Base-by-base conservation (phyloP, 2,329 filamentous ascomycete species). In the Trichothecium roseum region DNA sequence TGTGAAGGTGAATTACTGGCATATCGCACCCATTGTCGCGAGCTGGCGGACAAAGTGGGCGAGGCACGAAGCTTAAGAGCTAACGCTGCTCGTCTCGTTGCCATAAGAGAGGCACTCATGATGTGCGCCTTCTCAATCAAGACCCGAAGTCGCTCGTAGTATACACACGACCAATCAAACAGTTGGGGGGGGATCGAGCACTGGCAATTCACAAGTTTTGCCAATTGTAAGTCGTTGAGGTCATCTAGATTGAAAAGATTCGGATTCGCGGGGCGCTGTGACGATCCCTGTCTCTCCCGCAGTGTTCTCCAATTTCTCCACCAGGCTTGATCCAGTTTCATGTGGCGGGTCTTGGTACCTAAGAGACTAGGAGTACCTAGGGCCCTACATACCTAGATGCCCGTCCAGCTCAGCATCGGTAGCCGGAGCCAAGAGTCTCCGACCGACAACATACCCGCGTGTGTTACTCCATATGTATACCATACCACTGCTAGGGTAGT, bases 51-150 rank as follows among this genome's bases (percentile, higher is more conserved):
- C 17, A 45, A 37, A 28, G 44, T 37, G n/a, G 39, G 48, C 28
- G 43, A 46, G 35, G 40, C 39, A 16, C 42, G 44, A 31, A 47
- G 47, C 29, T 45, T 32, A 42, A 24, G 53, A 30, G 29, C 37
- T 34, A 29, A 10, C 20, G 46, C 44, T 38, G 48, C 51, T 28
- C 49, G 48, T 28, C 54, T 44, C 28, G 58, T 46, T 22, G 50
- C 45, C 32, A 40, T 38, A 26, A 48, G 51, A 8, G 53, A 51
- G 29, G 50, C 41, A 35, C 52, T 59, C 57, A 60, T 59, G 13
- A 28, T 37, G 44, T 40, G 13, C 7, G 28, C 28, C 28, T 14
- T 13, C 13, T n/a, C 13, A 30, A 13, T n/a, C 13, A 13, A 14
- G 28, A 13, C 28, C 15, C 13, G 13, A 7, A 17, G n/a, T n/a